Evolutionary conservation across 192 early-diverging fungal genomes (phyloP).

Genomic region (Podila epigama): DNA sequence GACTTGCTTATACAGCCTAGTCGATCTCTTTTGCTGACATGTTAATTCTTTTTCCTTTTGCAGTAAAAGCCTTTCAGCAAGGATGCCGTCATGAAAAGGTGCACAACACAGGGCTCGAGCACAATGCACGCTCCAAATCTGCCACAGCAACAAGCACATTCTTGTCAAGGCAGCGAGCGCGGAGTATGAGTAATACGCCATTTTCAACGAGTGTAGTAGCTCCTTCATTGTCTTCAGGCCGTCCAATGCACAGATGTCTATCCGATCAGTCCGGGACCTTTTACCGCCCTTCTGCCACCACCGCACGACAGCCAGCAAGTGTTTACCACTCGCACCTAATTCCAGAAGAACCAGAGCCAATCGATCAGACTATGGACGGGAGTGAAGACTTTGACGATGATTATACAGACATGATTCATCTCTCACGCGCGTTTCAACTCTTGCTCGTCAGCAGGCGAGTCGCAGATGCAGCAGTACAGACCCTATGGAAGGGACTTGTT

Average conservation of each 20-base stretch:
- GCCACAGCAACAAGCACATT: not conserved
- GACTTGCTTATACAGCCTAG: too few relatives aligned
- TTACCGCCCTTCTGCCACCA: not conserved
- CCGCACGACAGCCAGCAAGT: not conserved
- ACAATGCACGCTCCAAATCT: not conserved
- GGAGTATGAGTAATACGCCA: not conserved
- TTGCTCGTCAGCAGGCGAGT: slow-evolving; percentile 29
- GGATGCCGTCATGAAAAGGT: not conserved
- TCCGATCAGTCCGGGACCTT: not conserved
- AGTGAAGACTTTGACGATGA: slow-evolving; percentile 18
- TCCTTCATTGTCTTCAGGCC: not conserved
- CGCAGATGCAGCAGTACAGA: slow-evolving; percentile 8
- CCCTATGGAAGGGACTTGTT: slow-evolving; percentile 26
- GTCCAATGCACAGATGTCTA: not conserved
- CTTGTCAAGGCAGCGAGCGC: not conserved
- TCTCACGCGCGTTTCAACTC: slow-evolving; percentile 22
- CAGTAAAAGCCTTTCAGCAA: too few relatives aligned
- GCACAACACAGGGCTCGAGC: not conserved
- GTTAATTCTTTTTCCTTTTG: too few relatives aligned
- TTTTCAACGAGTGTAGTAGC: too few relatives aligned
- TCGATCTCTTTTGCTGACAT: too few relatives aligned
- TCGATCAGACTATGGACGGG: too few relatives aligned
- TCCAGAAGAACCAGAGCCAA: too few relatives aligned
- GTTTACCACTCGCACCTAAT: not conserved
- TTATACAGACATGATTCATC: slow-evolving; percentile 15